Conservation (phyloP, 2,329 filamentous ascomycete genomes). For the Cryoendolithus antarcticus region DNA sequence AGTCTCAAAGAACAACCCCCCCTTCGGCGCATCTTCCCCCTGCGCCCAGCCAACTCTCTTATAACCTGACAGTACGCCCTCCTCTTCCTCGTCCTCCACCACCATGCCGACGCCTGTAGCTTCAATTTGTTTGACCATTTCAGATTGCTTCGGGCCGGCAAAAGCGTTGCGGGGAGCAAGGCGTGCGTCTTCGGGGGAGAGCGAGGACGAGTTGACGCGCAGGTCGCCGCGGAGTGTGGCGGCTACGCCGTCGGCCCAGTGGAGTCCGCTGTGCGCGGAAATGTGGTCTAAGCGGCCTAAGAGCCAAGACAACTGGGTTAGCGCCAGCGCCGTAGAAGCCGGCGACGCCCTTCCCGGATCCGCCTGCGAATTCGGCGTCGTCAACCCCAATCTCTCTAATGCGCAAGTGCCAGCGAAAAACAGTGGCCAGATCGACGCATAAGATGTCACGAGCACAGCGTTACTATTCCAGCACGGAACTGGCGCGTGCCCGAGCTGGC, state of each 20-base stretch:
- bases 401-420: conserved; percentile 22
- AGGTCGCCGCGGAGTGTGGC: conserved; percentile 17
- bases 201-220: conserved; percentile 3
- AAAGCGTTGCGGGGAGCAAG: background rate
- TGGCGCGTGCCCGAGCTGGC: conserved; percentile 14
- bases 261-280: conserved; percentile 14
- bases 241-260: conserved; percentile 18
- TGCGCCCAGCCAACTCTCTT: too few relatives aligned
- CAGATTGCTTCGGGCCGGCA: background rate
- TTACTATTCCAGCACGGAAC: too few relatives aligned
- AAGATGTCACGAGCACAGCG: conserved; percentile 15
- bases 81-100: too few relatives aligned
- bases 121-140: background rate
- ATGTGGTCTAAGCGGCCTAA: conserved; percentile 19
- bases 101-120: background rate
- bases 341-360: background rate
- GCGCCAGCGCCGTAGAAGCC: conserved; percentile 6
- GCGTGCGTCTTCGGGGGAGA: background rate
- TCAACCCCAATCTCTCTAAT: conserved; percentile 15
- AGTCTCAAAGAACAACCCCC: too few relatives aligned
- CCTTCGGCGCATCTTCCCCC: too few relatives aligned
- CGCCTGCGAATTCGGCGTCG: conserved; percentile 2
- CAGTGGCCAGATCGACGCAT: conserved; percentile 19
- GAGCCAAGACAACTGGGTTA: conserved; percentile 18
- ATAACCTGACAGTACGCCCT: too few relatives aligned